Evolutionary conservation across 768 basidiomycete species (phyloP).

Genomic region (Leccinellum albellum): DNA sequence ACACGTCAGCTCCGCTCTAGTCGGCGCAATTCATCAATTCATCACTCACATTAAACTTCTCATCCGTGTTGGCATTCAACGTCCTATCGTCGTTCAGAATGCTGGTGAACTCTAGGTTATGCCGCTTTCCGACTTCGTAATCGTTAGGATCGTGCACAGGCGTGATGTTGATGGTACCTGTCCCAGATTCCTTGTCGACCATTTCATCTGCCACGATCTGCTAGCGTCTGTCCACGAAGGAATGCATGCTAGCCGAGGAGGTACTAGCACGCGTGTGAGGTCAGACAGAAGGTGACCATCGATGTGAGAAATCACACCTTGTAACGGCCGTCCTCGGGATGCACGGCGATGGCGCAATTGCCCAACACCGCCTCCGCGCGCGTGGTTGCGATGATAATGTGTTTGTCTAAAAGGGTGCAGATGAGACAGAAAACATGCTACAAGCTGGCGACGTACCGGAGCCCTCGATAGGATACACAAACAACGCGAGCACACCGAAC

Average conservation of each 20-base stretch:
- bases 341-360: constrained; percentile 94
- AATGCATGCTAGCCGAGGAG: too few relatives aligned
- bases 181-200: constrained; percentile 94
- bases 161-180: constrained; percentile 98
- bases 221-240: constrained; percentile 80
- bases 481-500: constrained; percentile 95
- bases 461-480: constrained; percentile 69
- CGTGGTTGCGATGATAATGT: constrained; percentile 91
- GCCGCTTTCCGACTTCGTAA: constrained; percentile 88
- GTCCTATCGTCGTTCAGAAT: constrained; percentile 97
- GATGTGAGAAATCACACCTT: constrained; percentile 40
- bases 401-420: constrained; percentile 70
- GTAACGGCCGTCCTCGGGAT: constrained; percentile 89
- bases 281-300: too few relatives aligned
- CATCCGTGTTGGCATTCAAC: constrained; percentile 84
- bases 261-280: too few relatives aligned
- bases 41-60: constrained; percentile 61
- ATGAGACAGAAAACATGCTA: neutral
- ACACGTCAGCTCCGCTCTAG: neutral
- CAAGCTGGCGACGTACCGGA: constrained; percentile 50
- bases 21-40: neutral
- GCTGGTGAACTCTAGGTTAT: constrained; percentile 88
- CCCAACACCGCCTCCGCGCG: constrained; percentile 99
- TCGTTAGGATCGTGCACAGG: constrained; percentile 97
- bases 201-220: constrained; percentile 87